Base-by-base conservation (phyloP, 306 rosid species). In the Morella rubra region DNA sequence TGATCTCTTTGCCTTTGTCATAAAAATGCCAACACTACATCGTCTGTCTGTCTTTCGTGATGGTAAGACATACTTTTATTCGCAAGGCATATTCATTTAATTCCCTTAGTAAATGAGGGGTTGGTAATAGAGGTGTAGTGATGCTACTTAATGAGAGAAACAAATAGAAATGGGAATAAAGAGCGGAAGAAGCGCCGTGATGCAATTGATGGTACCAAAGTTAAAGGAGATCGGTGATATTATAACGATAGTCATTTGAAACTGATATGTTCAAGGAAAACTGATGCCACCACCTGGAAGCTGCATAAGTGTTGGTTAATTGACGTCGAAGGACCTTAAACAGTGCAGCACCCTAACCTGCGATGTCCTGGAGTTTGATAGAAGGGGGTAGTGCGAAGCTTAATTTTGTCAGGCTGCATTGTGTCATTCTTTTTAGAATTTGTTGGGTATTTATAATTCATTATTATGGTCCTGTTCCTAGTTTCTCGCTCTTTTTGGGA, bases 41-140 rank as follows among this genome's bases (percentile, higher is more conserved):
- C 93, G 99, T 24, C 96, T 95, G 52, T 95, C 99, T 19, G 99
- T 92, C 79, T 95, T 95, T 91, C 99, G 97, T 74, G 99, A 95
- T 77, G 99, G 99, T 95, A 85, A 88, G 93, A 76, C 76, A 10
- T 41, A 24, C 8, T 79, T 45, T 40, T 41, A 19, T 41, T n/a
- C 15, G 7, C 69, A 7, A 14, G 37, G 20, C 11, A 45, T 45
- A 69, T 9, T 44, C 10, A 11, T 49, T 70, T 15, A 12, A 13
- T 70, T 24, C 10, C 41, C 7, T 15, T 70, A 11, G 10, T 49
- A 27, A 47, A 44, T 44, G 73, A n/a, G 73, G 40, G 52, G 32
- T 20, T 19, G 53, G 54, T 2, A 44, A 22, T 44, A 53, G 72
- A 68, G 45, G 45, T 61, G 19, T 12, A 19, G 19, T 22, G 27